A percentile compares a stretch with the other conserved stretches of the same genome.
Evolutionary conservation across 805 yeast species (phyloP).

Genomic region (Henningerozyma blattae): DNA sequence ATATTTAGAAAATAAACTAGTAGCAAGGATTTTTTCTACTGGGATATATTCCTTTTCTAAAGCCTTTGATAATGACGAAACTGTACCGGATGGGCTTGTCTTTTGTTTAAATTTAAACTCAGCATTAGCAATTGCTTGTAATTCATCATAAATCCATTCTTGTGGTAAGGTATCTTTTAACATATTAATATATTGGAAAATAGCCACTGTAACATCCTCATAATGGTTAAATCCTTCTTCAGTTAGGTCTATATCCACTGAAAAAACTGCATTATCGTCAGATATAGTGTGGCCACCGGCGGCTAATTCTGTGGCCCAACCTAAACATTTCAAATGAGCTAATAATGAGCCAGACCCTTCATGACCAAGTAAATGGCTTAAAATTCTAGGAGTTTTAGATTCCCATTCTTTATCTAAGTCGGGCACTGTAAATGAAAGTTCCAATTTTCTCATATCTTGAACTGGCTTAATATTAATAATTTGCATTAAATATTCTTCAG

Average conservation of each 20-base stretch:
- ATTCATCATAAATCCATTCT: constrained; percentile 71
- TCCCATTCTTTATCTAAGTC: constrained; percentile 59
- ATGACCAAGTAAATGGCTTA: constrained; percentile 80
- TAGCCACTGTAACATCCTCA: constrained; percentile 41
- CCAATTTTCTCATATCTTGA: constrained; percentile 61
- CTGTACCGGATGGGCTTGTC: constrained; percentile 57
- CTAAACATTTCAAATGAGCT: constrained; percentile 51
- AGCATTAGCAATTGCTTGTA: constrained; percentile 53
- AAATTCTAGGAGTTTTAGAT: constrained; percentile 57
- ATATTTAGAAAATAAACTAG: constrained; percentile 43
- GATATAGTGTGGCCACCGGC: constrained; percentile 62
- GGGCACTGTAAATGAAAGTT: constrained; percentile 65
- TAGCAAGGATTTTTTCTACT: constrained; percentile 47
- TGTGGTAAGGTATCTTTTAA: constrained; percentile 48
- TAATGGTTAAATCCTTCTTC: constrained; percentile 55
- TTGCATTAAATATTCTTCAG: constrained; percentile 37
- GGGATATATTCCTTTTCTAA: constrained; percentile 56
- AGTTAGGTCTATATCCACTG: constrained; percentile 67
- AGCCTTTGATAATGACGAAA: constrained; percentile 49
- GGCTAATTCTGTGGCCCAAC: constrained; percentile 72
- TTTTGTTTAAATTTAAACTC: constrained; percentile 77
- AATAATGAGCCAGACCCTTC: constrained; percentile 83
- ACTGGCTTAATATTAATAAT: constrained; percentile 66
- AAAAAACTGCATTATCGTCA: constrained; percentile 53
- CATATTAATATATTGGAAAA: constrained; percentile 67